Evolutionary conservation across 495 filamentous ascomycete genomes (phyloP).

Genomic region (Penicillium lividum): DNA sequence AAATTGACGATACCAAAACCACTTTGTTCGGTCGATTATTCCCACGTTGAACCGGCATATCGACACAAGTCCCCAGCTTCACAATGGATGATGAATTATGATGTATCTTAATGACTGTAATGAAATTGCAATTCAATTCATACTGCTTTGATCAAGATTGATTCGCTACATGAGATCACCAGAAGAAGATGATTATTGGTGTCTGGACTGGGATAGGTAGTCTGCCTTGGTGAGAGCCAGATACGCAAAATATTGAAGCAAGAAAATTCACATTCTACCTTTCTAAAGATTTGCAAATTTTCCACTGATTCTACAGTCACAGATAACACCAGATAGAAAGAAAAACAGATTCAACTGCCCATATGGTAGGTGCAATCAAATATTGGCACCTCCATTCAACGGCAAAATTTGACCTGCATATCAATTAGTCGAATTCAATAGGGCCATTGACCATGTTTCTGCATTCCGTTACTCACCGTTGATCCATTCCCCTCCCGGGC

Average conservation of each 20-base stretch:
- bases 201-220: too few species aligned
- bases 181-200: too few species aligned
- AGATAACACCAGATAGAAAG: neutral
- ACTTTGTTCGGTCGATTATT: conserved; percentile 12
- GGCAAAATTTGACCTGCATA: conserved; percentile 35
- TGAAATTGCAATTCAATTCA: neutral
- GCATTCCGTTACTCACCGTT: conserved; percentile 49
- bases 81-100: neutral
- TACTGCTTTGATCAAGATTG: neutral
- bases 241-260: too few species aligned
- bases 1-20: conserved; percentile 18
- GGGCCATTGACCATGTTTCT: neutral
- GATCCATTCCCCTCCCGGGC: conserved; percentile 60
- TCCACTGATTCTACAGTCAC: too few species aligned
- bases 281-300: too few species aligned
- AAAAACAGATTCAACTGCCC: neutral
- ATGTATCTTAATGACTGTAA: neutral
- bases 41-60: neutral
- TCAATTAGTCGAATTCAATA: neutral
- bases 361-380: conserved; percentile 23
- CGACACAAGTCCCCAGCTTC: neutral
- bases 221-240: too few species aligned
- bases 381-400: conserved; percentile 38
- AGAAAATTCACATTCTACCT: too few species aligned
- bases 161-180: neutral